Conservation (phyloP, 805 yeast genomes). For the Isabelozyma heimii region DNA sequence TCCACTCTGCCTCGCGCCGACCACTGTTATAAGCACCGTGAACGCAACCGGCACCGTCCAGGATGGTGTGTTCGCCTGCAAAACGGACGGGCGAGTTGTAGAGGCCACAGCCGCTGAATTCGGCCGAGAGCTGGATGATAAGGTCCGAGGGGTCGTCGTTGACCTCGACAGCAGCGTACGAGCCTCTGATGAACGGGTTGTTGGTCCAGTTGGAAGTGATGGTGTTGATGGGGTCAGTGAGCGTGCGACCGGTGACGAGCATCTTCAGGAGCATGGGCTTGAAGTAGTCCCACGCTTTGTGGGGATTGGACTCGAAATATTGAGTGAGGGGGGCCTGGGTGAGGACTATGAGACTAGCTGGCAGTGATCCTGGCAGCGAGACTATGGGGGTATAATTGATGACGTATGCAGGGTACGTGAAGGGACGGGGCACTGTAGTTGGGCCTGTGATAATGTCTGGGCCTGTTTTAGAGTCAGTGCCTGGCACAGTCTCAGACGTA, state of each 20-base stretch:
- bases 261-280: slow-evolving; percentile 47
- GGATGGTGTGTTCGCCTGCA: slow-evolving; percentile 88
- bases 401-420: slow-evolving; percentile 61
- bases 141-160: slow-evolving; percentile 69
- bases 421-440: slow-evolving; percentile 34
- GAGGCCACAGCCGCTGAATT: slow-evolving; percentile 23
- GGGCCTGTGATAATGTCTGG: slow-evolving; percentile 5
- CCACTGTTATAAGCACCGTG: slow-evolving; percentile 91
- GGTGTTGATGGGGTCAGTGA: slow-evolving; percentile 33
- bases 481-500: not conserved
- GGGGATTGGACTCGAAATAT: slow-evolving; percentile 49
- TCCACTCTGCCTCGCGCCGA: slow-evolving; percentile 48
- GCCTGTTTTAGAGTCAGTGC: too few relatives aligned
- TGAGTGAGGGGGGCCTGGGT: slow-evolving; percentile 74
- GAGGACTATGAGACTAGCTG: slow-evolving; percentile 57
- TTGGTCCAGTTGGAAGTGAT: slow-evolving; percentile 68
- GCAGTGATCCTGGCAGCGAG: slow-evolving; percentile 38
- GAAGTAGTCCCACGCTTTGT: slow-evolving; percentile 54
- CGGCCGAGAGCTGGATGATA: slow-evolving; percentile 56
- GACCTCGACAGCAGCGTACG: slow-evolving; percentile 70
- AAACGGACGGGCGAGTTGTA: slow-evolving; percentile 58
- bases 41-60: slow-evolving; percentile 88
- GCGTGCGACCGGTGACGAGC: slow-evolving; percentile 9
- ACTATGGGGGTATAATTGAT: slow-evolving; percentile 49
- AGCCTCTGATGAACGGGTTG: slow-evolving; percentile 78